These are phyloP conservation scores for Coelastrella sp. DNA, from an alignment of 139 green algal genomes.

Conservation along the genomic window DNA sequence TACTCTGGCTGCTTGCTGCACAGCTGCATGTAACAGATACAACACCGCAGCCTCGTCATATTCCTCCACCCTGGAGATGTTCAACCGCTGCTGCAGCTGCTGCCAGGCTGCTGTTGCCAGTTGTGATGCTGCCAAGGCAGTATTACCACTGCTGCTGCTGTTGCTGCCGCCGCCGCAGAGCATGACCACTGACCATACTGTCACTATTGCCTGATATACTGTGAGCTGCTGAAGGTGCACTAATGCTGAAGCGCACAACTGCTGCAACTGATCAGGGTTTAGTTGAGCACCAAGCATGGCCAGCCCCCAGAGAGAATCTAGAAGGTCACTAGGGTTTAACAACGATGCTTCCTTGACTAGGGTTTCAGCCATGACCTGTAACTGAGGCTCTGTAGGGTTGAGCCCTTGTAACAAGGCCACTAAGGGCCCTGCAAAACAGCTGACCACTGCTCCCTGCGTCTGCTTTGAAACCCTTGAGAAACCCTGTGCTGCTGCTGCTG, in stretches of 20 bases:
- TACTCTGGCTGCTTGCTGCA: conserved; percentile 19
- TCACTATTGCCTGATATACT: background rate
- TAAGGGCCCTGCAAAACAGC: background rate
- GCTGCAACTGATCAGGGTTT: conserved; percentile 1
- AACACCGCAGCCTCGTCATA: conserved; percentile 22
- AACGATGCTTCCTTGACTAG: background rate
- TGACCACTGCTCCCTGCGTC: background rate
- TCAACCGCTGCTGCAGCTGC: background rate
- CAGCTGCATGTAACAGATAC: conserved; percentile 31
- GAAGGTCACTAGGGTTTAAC: background rate
- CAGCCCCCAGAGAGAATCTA: conserved; percentile 1
- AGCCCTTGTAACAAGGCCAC: background rate
- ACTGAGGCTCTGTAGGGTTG: background rate
- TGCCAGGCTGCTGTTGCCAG: conserved; percentile 14
- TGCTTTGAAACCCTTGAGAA: background rate
- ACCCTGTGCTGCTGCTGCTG: background rate
- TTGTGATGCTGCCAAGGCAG: background rate
- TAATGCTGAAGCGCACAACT: background rate
- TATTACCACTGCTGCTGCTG: background rate
- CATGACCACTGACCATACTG: background rate
- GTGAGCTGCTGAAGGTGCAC: background rate
- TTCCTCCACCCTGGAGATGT: background rate
- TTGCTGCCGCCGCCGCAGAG: conserved; percentile 2
- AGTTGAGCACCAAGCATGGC: conserved; percentile 14
- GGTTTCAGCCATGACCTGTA: background rate